Percentiles rank a stretch among this genome's conserved stretches.
Conservation (phyloP, 2,329 filamentous ascomycete genomes). For the Microsporum canis region DNA sequence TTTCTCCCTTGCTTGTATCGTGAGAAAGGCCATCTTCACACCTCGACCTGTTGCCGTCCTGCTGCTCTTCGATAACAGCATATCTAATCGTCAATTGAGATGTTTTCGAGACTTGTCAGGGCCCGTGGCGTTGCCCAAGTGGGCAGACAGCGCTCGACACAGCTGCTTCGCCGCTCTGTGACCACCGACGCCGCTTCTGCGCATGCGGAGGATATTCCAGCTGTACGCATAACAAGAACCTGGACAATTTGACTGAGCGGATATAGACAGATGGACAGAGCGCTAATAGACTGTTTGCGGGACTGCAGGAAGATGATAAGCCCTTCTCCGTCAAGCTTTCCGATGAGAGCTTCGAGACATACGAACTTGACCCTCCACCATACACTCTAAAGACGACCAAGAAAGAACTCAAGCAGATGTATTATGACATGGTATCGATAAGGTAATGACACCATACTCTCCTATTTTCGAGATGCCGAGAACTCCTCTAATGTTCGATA, state of each 20-base stretch:
- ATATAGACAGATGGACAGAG: background rate
- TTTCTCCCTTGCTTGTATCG: background rate
- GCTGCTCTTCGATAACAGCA: background rate
- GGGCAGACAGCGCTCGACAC: constrained; percentile 37
- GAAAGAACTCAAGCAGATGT: constrained; percentile 97
- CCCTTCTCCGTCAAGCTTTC: constrained; percentile 84
- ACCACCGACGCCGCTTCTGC: constrained; percentile 92
- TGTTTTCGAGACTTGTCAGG: constrained; percentile 62
- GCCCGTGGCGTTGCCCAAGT: constrained; percentile 50
- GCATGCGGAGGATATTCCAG: constrained; percentile 69
- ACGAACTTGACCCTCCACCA: constrained; percentile 90
- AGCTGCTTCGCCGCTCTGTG: constrained; percentile 57
- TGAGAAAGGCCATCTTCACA: background rate
- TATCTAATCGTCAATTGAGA: constrained; percentile 24
- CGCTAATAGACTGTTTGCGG: background rate
- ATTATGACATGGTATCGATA: constrained; percentile 90
- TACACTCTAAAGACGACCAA: constrained; percentile 92
- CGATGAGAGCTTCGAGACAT: constrained; percentile 98
- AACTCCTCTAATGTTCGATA: background rate
- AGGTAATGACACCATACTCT: constrained; percentile 52
- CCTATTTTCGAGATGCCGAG: background rate
- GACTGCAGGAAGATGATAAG: constrained; percentile 72
- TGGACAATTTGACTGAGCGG: background rate
- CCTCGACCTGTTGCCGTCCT: background rate
- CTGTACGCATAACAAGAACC: constrained; percentile 37